Conservation (phyloP, 1,139 yeast species). For the Pichia sp. region DNA sequence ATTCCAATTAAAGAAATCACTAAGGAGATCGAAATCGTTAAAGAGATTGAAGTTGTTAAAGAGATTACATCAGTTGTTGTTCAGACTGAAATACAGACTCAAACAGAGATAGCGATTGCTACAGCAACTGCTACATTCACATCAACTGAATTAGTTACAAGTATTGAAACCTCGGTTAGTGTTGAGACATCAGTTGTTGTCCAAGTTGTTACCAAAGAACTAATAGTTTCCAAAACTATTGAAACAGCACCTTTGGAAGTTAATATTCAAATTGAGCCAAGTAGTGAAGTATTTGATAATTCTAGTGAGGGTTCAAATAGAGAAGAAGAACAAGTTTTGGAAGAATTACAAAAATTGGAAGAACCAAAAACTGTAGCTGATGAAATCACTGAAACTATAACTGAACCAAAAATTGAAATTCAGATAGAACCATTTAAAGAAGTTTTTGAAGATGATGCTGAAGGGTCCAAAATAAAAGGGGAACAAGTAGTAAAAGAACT, state of each 20-base stretch:
- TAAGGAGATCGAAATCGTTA: constrained; percentile 12
- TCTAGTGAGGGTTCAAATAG: background rate
- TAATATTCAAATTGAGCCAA: constrained; percentile 7
- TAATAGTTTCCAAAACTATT: background rate
- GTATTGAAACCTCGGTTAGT: background rate
- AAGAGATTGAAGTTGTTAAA: constrained; percentile 8
- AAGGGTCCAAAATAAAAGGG: background rate
- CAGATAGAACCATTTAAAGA: constrained; percentile 3
- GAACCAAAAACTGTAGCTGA: background rate
- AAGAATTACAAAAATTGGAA: background rate
- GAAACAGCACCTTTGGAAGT: background rate
- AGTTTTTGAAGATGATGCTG: background rate
- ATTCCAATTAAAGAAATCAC: constrained; percentile 4
- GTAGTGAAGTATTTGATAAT: background rate
- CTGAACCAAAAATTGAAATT: background rate
- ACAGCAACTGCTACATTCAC: constrained; percentile 2
- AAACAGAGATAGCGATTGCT: constrained; percentile 2
- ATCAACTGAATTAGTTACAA: background rate
- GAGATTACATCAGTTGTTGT: constrained; percentile 10
- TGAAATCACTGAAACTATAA: background rate
- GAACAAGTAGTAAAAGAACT: background rate
- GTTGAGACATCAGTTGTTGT: background rate
- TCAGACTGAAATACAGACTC: background rate
- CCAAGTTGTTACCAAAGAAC: background rate
- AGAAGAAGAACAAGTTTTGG: background rate